Conservation (phyloP, 441 rosid genomes). For the Melastoma candidum region DNA sequence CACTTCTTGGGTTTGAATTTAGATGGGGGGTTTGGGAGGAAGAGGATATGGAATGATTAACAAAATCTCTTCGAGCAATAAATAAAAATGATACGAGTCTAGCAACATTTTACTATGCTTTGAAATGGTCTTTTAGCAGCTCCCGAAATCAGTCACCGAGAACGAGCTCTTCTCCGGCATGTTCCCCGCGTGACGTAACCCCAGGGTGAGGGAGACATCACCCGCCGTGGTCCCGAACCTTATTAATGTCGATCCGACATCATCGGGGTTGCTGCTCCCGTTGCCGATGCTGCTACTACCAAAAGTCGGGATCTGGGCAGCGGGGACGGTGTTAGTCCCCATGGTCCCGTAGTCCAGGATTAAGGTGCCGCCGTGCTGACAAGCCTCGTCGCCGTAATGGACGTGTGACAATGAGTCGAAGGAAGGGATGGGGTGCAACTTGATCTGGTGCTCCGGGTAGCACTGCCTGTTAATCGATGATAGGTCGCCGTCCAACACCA, state of each 20-base stretch:
- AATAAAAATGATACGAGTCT: too few relatives aligned
- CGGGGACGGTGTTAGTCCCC: background rate
- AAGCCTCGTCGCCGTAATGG: conserved; percentile 26
- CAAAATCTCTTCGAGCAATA: too few relatives aligned
- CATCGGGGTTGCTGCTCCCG: conserved; percentile 16
- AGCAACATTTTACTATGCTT: too few relatives aligned
- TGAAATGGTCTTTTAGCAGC: conserved; percentile 25
- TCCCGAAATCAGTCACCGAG: conserved; percentile 71
- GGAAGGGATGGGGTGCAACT: conserved; percentile 7
- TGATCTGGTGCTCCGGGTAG: conserved; percentile 40
- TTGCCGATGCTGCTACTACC: too few relatives aligned
- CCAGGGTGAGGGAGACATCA: conserved; percentile 93
- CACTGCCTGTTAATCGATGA: conserved; percentile 41
- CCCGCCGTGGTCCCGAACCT: conserved; percentile 56
- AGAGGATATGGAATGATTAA: too few relatives aligned
- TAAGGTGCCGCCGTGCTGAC: conserved; percentile 25
- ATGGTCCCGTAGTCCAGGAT: conserved; percentile 39
- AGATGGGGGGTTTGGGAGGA: too few relatives aligned
- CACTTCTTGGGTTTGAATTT: too few relatives aligned
- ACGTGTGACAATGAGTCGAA: conserved; percentile 7
- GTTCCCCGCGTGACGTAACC: conserved; percentile 81
- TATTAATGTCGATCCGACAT: conserved; percentile 36
- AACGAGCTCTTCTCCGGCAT: conserved; percentile 58
- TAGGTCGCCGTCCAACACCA: conserved; percentile 53
- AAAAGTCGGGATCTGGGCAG: too few relatives aligned